Evolutionary conservation across 2,329 filamentous ascomycete species (phyloP), one percentile per base, ranked within the genome.

Genomic region (Atkinsonella hypoxylon): DNA sequence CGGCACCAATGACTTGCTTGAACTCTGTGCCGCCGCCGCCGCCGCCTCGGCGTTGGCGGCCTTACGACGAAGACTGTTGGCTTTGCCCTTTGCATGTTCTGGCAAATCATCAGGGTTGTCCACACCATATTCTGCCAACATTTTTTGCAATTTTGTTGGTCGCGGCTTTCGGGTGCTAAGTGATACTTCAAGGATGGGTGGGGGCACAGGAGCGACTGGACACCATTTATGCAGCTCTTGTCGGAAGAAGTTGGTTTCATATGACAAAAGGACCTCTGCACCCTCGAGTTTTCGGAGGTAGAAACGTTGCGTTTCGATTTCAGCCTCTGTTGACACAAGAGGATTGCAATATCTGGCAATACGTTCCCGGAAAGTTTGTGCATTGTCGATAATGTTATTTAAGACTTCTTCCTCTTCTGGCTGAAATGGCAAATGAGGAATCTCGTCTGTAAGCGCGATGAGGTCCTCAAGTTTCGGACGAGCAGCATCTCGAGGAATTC

Each of bases 211-310:
- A 1, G 93, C 90, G 26, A 97, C 88, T 2, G 90, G 90, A 39
- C 85, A 89, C 86, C 88, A 95, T 63, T 89, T 94, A 68, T 98
- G 93, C 51, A 98, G 75, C 63, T 96, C 89, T 64, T 95, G 89
- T 22, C 91, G 83, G 71, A 98, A 91, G 67, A 94, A 95, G 63
- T 98, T 98, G n/a, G 91, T 96, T 70, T 98, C 93, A 51, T 84
- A 85, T 0, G 90, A 80, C 2, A 98, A 75, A 3, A 98, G 76
- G 48, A 98, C 90, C 64, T 98, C 93, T 1, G 93, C 90, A 2
- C 93, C 93, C 69, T 98, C 93, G 49, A 98, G 89, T 70, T 98
- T 98, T 51, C 93, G 87, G 40, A 98, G 74, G 60, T 95, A 97
- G 67, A 98, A 98, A 6, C 94, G 82, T 66, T 96, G 85, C 0